Evolutionary conservation across 2,329 filamentous ascomycete species (phyloP).

Genomic region (Sporothrix inflata): DNA sequence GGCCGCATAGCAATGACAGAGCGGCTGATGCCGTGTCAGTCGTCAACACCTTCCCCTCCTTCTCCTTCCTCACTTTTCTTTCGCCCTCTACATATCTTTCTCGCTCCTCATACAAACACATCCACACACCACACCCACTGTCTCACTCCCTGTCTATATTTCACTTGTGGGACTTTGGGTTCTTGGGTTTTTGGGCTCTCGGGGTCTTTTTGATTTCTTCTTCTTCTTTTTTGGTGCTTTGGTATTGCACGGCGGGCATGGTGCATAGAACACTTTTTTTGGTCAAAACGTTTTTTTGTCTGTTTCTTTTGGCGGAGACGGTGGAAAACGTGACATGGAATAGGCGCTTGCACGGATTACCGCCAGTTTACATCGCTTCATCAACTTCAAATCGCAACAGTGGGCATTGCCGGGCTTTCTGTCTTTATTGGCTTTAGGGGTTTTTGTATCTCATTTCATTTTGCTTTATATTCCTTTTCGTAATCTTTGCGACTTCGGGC

Average conservation of each 20-base stretch:
- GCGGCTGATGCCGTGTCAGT: not conserved
- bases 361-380: not conserved
- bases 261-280: constrained; percentile 8
- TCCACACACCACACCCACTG: not conserved
- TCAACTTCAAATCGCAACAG: not conserved
- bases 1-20: constrained; percentile 26
- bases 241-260: not conserved
- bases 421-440: not conserved
- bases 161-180: not conserved
- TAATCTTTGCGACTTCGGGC: not conserved
- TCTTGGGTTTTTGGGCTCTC: not conserved
- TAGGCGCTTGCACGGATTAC: not conserved
- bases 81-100: not conserved
- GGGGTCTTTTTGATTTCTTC: not conserved
- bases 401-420: not conserved
- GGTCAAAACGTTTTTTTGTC: not conserved
- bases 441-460: not conserved
- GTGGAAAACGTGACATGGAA: not conserved
- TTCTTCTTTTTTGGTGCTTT: not conserved
- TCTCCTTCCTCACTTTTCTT: no score
- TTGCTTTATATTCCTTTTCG: not conserved
- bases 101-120: not conserved
- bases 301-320: not conserved
- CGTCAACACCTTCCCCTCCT: not conserved
- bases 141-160: constrained; percentile 4